Percentiles rank a stretch among this genome's conserved stretches.
Conservation (phyloP, 2,329 filamentous ascomycete species). For the Ophiostoma perfectum region DNA sequence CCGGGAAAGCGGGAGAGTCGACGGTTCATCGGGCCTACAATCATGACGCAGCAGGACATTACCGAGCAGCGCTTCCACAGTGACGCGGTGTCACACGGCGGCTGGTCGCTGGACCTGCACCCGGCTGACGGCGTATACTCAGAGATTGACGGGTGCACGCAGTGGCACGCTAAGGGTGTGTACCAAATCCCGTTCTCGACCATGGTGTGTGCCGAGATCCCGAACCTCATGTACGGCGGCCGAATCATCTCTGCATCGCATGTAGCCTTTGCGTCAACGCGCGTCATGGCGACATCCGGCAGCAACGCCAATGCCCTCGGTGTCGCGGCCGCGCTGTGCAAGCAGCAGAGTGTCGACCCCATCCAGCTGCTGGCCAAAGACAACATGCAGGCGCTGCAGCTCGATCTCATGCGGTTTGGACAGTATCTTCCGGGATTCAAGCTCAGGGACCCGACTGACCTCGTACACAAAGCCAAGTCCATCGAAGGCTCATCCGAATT, state of each 20-base stretch:
- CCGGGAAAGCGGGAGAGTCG: constrained; percentile 29
- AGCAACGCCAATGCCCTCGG: constrained; percentile 29
- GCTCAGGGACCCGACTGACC: constrained; percentile 26
- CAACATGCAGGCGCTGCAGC: constrained; percentile 28
- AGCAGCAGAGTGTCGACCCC: constrained; percentile 25
- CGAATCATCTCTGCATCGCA: constrained; percentile 29
- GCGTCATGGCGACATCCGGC: constrained; percentile 30
- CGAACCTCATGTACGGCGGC: constrained; percentile 30
- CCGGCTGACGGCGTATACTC: constrained; percentile 30
- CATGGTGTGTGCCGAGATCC: constrained; percentile 29
- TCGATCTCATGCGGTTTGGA: constrained; percentile 29
- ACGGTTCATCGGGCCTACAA: constrained; percentile 28
- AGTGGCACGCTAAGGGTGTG: constrained; percentile 29
- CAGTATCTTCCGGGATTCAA: constrained; percentile 30
- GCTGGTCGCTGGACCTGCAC: constrained; percentile 30
- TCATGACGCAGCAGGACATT: constrained; percentile 30
- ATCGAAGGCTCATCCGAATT: constrained; percentile 23
- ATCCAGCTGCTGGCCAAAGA: constrained; percentile 28
- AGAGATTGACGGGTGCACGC: constrained; percentile 30
- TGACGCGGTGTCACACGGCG: constrained; percentile 29
- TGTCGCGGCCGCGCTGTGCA: constrained; percentile 28
- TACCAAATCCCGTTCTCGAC: constrained; percentile 30
- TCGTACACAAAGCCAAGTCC: constrained; percentile 23
- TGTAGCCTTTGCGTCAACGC: constrained; percentile 29
- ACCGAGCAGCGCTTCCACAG: constrained; percentile 29